Evolutionary conservation across 208 protist genomes (phyloP), one percentile per base, ranked within the genome.

Genomic region (Balamuthia mandrillaris): DNA sequence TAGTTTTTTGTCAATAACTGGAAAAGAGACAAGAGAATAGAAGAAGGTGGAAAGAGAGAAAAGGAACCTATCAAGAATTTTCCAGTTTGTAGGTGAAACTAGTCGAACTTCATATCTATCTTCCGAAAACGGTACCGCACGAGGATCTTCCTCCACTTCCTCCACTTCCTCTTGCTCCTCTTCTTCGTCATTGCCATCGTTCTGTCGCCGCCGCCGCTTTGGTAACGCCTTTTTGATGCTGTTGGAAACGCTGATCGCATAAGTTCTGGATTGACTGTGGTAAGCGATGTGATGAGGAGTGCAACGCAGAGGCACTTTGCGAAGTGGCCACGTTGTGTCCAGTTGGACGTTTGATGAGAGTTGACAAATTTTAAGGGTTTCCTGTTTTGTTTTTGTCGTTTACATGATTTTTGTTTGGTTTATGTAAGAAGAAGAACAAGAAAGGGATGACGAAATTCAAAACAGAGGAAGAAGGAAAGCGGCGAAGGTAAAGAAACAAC

Each of bases 291-390:
- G 42, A 45, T 52, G n/a, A 37, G 74, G 74, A 0, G 74, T 81
- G 21, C 74, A 29, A 7, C 74, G 35, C 65, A 74, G 24, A 3
- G 72, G 74, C 51, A 81, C 74, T 39, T 81, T 81, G 12, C 74
- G 47, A 0, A 81, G 51, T 16, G 47, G 37, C 49, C 51, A 63
- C 3, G 74, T 31, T 35, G 63, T n/a, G 24, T 81, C 74, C 74
- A 45, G 56, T 6, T 77, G 35, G 21, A 77, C 44, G 39, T 44
- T 31, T 10, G 74, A 33, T 24, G 54, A 42, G 16, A 81, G 74
- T 18, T 81, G 74, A 52, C 74, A 81, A 65, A 81, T 81, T 52
- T 81, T 81, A 42, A 74, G 65, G 41, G 65, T 74, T 37, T 42
- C 65, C 65, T 74, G 39, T n/a, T n/a, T n/a, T n/a, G n/a, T n/a